phyloP scores from a whole-genome alignment of 2,329 filamentous ascomycete genomes.

The Phaeosphaeriaceae sp. region DNA sequence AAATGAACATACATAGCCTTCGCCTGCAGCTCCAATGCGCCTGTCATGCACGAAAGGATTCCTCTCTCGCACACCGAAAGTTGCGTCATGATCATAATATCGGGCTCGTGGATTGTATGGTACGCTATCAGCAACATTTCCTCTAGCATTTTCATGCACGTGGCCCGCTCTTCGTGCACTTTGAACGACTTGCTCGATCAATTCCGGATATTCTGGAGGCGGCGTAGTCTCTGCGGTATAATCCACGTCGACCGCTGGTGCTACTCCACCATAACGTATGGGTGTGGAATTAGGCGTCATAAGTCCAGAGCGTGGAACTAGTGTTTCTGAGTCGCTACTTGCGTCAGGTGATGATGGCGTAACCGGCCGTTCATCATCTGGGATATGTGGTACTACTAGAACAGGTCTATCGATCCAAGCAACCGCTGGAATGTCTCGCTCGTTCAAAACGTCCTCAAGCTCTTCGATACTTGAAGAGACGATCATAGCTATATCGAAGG shows the following conservation, averaged over 20 bases:
- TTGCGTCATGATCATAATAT: slow-evolving; percentile 6
- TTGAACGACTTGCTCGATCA: slow-evolving; percentile 17
- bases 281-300: background rate
- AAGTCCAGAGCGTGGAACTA: background rate
- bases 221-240: background rate
- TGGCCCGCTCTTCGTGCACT: slow-evolving; percentile 9
- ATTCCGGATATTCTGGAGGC: slow-evolving; percentile 5
- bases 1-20: slow-evolving; percentile 25
- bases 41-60: slow-evolving; percentile 15
- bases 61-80: slow-evolving; percentile 14
- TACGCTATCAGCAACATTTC: no score
- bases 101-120: background rate
- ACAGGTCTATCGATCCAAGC: slow-evolving; percentile 24
- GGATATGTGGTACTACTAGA: background rate
- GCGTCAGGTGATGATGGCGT: background rate
- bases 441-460: slow-evolving; percentile 18
- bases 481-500: slow-evolving; percentile 19
- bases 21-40: slow-evolving; percentile 31
- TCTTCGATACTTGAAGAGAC: slow-evolving; percentile 4
- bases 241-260: background rate
- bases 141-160: background rate
- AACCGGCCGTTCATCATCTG: background rate
- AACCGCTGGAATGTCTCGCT: slow-evolving; percentile 24
- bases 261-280: background rate
- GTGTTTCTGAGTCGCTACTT: background rate